These are phyloP conservation scores for Pythium chondricola DNA, from an alignment of 352 stramenopile species.

Conservation along the genomic window DNA sequence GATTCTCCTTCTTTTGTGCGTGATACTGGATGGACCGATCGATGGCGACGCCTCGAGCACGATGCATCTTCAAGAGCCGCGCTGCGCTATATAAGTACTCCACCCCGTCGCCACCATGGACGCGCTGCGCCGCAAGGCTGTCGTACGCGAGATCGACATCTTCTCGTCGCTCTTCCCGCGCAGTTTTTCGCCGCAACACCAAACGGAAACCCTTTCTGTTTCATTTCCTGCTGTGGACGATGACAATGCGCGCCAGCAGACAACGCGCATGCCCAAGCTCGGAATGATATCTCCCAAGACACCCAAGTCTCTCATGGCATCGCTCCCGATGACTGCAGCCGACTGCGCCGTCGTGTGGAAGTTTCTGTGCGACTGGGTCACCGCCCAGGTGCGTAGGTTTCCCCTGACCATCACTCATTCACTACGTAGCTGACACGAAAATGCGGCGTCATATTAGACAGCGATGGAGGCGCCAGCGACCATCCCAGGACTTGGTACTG, in stretches of 20 bases:
- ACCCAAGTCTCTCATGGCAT: constrained; percentile 39
- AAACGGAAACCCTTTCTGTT: not conserved
- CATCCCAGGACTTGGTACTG: constrained; percentile 62
- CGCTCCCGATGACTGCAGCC: constrained; percentile 37
- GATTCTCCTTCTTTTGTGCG: too few relatives aligned
- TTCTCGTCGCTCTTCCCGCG: constrained; percentile 32
- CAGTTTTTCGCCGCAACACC: constrained; percentile 6
- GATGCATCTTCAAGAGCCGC: constrained; percentile 1
- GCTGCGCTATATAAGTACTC: constrained; percentile 6
- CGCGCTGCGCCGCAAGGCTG: constrained; percentile 6
- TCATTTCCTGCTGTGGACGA: too few relatives aligned
- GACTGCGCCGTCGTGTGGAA: constrained; percentile 56
- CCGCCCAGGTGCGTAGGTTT: constrained; percentile 35
- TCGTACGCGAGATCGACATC: constrained; percentile 42
- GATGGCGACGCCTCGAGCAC: too few relatives aligned
- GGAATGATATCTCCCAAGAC: constrained; percentile 31
- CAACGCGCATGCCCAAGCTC: constrained; percentile 12
- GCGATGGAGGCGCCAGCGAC: constrained; percentile 61
- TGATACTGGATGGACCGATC: not conserved
- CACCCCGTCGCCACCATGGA: constrained; percentile 13
- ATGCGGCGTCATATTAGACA: too few relatives aligned
- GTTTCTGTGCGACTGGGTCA: constrained; percentile 67
- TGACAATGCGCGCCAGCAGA: not conserved
- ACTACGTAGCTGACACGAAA: too few relatives aligned
- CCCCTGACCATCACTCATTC: too few relatives aligned